A percentile compares a stretch with the other conserved stretches of the same genome.
Conservation (phyloP, 768 basidiomycete species). For the Imleria badia region DNA sequence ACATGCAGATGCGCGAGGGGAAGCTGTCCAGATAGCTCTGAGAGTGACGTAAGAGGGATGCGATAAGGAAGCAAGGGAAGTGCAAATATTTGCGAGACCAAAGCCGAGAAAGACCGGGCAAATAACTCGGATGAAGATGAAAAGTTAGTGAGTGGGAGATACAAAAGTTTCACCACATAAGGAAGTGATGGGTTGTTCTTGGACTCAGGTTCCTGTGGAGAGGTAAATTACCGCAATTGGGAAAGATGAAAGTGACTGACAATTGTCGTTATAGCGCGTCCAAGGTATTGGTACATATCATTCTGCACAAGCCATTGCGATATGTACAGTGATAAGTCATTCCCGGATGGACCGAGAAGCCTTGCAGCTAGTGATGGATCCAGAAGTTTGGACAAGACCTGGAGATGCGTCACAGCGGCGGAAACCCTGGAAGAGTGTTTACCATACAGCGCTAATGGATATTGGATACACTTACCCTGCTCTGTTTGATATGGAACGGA, state of each 20-base stretch:
- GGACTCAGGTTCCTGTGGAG: conserved; percentile 51
- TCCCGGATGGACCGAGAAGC: conserved; percentile 31
- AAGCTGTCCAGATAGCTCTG: conserved; percentile 60
- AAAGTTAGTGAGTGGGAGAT: conserved; percentile 21
- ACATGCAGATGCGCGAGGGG: conserved; percentile 48
- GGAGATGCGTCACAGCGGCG: conserved; percentile 46
- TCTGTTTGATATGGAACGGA: conserved; percentile 48
- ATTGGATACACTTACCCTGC: conserved; percentile 46
- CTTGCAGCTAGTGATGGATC: conserved; percentile 14
- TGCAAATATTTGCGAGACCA: conserved; percentile 60
- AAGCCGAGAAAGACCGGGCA: conserved; percentile 34
- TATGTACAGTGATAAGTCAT: conserved; percentile 33
- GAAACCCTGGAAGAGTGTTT: conserved; percentile 41
- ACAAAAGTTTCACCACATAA: conserved; percentile 28
- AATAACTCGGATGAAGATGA: conserved; percentile 34
- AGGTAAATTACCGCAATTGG: background rate
- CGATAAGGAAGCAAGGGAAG: conserved; percentile 80
- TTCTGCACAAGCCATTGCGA: conserved; percentile 46
- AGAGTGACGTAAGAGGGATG: conserved; percentile 59
- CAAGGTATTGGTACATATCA: conserved; percentile 41
- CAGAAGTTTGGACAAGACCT: conserved; percentile 50
- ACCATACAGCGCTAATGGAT: background rate
- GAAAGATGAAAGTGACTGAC: conserved; percentile 39
- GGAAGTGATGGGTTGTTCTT: conserved; percentile 42
- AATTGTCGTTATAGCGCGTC: conserved; percentile 31